A percentile compares a stretch with the other conserved stretches of the same genome.
Conservation (phyloP, 2,329 filamentous ascomycete species). For the Macrophomina phaseolina region DNA sequence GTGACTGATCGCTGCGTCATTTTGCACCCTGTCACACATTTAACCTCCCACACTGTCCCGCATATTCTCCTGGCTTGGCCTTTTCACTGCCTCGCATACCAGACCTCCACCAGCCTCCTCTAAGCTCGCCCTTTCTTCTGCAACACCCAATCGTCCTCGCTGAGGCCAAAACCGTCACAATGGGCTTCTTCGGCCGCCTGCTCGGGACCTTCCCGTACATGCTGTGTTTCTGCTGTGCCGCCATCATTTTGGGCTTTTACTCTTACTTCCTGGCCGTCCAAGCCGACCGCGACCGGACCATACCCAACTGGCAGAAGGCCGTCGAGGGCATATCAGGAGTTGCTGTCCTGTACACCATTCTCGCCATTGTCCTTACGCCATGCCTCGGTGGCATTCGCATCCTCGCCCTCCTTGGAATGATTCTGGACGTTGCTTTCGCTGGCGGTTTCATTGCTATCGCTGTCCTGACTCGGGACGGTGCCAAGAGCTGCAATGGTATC, state of each 20-base stretch:
- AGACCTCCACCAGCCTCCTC: not conserved
- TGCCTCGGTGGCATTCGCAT: slow-evolving; percentile 77
- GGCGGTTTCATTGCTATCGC: slow-evolving; percentile 84
- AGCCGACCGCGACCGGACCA: slow-evolving; percentile 66
- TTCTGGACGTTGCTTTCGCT: slow-evolving; percentile 78
- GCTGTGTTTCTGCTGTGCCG: slow-evolving; percentile 74
- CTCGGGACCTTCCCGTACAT: slow-evolving; percentile 74
- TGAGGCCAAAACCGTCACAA: slow-evolving; percentile 7
- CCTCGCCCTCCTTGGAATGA: slow-evolving; percentile 73
- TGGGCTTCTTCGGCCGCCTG: slow-evolving; percentile 59
- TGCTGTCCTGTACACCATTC: slow-evolving; percentile 74
- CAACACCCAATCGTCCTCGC: not conserved
- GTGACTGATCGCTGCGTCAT: slow-evolving; percentile 23
- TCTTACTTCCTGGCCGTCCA: slow-evolving; percentile 83
- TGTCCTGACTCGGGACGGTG: slow-evolving; percentile 72
- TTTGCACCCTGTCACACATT: slow-evolving; percentile 22
- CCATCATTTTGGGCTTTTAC: slow-evolving; percentile 75
- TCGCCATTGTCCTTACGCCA: slow-evolving; percentile 77
- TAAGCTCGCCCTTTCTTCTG: not conserved
- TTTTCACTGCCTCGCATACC: slow-evolving; percentile 12
- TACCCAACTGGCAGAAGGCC: slow-evolving; percentile 70
- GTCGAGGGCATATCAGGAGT: slow-evolving; percentile 75
- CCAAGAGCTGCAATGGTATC: slow-evolving; percentile 66
- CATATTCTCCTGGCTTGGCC: slow-evolving; percentile 8
- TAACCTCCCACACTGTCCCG: not conserved